Conservation (phyloP, 176 grass and related monocot species). For the Bothriochloa decipiens region DNA sequence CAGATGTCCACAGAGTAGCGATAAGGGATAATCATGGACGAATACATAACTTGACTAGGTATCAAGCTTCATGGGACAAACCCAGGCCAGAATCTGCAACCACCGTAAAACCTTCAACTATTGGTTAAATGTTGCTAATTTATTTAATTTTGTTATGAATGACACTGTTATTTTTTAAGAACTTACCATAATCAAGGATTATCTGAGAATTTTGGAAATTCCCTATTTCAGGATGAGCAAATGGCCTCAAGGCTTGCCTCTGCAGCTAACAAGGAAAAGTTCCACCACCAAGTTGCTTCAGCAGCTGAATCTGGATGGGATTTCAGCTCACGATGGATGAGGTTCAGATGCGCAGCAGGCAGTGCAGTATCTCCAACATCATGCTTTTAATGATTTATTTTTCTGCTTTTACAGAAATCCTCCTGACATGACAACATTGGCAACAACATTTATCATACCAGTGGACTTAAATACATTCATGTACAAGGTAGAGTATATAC, state of each 20-base stretch:
- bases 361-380: not conserved
- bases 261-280: slow-evolving; percentile 56
- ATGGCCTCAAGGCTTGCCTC: slow-evolving; percentile 59
- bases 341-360: slow-evolving; percentile 35
- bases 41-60: slow-evolving; percentile 63
- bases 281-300: slow-evolving; percentile 86
- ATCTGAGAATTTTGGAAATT: not conserved
- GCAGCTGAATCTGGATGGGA: slow-evolving; percentile 96
- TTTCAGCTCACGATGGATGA: slow-evolving; percentile 99
- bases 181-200: not conserved
- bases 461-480: slow-evolving; percentile 94
- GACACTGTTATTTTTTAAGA: not conserved
- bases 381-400: not conserved
- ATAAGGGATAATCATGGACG: slow-evolving; percentile 62
- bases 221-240: slow-evolving; percentile 63
- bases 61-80: slow-evolving; percentile 87
- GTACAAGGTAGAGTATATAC: slow-evolving; percentile 58
- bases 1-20: slow-evolving; percentile 78
- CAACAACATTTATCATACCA: slow-evolving; percentile 76
- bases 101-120: slow-evolving; percentile 48
- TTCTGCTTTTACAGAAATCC: slow-evolving; percentile 51
- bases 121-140: not conserved
- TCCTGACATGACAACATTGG: slow-evolving; percentile 74
- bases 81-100: slow-evolving; percentile 90
- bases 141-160: not conserved